Conservation (phyloP, 768 basidiomycete genomes). For the Termitomyces sp. region DNA sequence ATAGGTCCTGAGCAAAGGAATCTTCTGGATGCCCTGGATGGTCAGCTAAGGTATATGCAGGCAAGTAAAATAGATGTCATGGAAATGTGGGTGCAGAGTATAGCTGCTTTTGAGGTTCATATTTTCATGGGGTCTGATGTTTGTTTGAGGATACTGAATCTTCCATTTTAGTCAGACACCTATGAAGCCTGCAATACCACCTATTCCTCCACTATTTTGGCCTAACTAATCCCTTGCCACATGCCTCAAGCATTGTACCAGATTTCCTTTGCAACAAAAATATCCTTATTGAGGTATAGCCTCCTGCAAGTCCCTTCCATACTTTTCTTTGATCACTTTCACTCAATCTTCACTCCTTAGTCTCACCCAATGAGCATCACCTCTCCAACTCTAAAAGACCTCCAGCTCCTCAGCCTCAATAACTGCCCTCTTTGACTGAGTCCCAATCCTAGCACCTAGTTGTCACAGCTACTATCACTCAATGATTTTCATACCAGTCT, state of each 20-base stretch:
- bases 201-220: background rate
- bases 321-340: background rate
- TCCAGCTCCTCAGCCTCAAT: slow-evolving; percentile 1
- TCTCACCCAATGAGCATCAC: background rate
- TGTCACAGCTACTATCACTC: background rate
- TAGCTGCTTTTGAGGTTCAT: slow-evolving; percentile 4
- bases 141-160: background rate
- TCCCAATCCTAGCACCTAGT: background rate
- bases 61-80: slow-evolving; percentile 1
- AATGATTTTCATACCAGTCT: background rate
- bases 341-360: no score
- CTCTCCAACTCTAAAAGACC: background rate
- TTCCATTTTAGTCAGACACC: background rate
- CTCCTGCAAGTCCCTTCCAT: slow-evolving; percentile 9
- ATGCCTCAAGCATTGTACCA: background rate
- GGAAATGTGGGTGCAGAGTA: slow-evolving; percentile 8
- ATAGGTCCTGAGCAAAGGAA: no score
- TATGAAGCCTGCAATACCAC: background rate
- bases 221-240: slow-evolving; percentile 3
- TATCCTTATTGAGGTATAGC: slow-evolving; percentile 8
- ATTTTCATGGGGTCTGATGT: background rate
- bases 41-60: background rate
- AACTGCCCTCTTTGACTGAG: background rate
- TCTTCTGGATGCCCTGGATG: background rate
- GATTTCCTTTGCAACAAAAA: slow-evolving; percentile 6